Evolutionary conservation across 805 yeast species (phyloP), one percentile per base, ranked within the genome.

Genomic region (Hanseniaspora hatyaiensis): DNA sequence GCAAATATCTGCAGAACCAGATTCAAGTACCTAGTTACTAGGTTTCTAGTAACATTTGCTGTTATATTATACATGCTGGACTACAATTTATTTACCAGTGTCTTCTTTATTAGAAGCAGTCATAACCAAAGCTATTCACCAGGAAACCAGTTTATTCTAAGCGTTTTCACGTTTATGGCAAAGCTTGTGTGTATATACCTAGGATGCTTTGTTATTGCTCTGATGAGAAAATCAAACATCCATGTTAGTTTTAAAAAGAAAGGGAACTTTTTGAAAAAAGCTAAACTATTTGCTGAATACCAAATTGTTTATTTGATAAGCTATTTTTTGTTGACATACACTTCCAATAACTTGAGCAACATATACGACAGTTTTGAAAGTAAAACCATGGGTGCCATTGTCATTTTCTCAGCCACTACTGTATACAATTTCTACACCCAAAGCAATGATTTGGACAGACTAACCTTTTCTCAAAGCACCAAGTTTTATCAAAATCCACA

Each of bases 391-490:
- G 32, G 24, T n/a, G 34, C 15, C 2, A 20, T 44, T 9, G 32
- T 40, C 8, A 26, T 42, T n/a, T 26, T 63, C 1, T 58, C 66
- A 22, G 55, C 70, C 6, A 72, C 77, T 0, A 28, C 67, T 0
- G 30, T 68, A 6, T 82, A 80, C 58, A 55, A 78, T 6, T 42
- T 67, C 1, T 77, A 73, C 51, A 80, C 73, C 56, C 54, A 73
- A 12, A 54, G 73, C 0, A 69, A 74, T 49, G 81, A 78, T 57
- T 65, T 75, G 52, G 78, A 77, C 59, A 68, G 74, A 50, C 62
- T 82, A 34, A 58, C 62, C 1, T 73, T 80, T 59, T 54, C 58
- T 3, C 63, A 66, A 51, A 70, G 67, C 1, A 54, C 53, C 4
- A 37, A 33, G 24, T 66, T 64, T 52, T 64, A 65, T 36, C 61